phyloP scores from a whole-genome alignment of 2,329 filamentous ascomycete genomes.

The Sarocladiaceae sp. region DNA sequence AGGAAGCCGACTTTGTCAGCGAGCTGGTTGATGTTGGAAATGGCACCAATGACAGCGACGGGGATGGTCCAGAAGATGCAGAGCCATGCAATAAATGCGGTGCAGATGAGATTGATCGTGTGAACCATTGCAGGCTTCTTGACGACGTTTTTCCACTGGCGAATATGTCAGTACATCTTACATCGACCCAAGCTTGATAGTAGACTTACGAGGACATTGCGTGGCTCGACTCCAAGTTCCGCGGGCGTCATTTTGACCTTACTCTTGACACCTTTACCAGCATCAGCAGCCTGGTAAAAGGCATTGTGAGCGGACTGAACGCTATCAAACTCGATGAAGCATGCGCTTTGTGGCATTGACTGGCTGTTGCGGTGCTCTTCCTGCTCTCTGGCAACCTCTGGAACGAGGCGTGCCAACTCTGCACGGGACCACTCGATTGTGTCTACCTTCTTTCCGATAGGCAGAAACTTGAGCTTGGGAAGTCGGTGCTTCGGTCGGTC shows the following conservation, averaged over 20 bases:
- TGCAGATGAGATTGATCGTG: not conserved
- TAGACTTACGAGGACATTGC: not conserved
- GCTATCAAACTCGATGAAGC: conserved; percentile 88
- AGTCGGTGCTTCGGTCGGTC: conserved; percentile 61
- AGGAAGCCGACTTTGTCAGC: conserved; percentile 61
- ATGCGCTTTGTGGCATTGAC: conserved; percentile 65
- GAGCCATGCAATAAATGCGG: not conserved
- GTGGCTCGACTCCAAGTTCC: not conserved
- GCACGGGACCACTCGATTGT: conserved; percentile 85
- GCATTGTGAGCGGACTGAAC: conserved; percentile 86
- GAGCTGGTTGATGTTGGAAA: conserved; percentile 73
- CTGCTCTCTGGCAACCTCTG: conserved; percentile 52
- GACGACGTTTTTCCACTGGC: not conserved
- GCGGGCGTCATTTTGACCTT: not conserved
- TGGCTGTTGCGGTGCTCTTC: conserved; percentile 33
- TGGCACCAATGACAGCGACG: conserved; percentile 69
- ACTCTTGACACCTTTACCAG: not conserved
- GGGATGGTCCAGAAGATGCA: conserved; percentile 72
- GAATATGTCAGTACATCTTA: not conserved
- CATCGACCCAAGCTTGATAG: not conserved
- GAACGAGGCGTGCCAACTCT: conserved; percentile 33
- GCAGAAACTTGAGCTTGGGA: conserved; percentile 42
- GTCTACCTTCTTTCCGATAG: conserved; percentile 73
- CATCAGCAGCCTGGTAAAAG: conserved; percentile 56
- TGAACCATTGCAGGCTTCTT: not conserved